Percentiles rank a stretch among this genome's conserved stretches.
Conservation (phyloP, 106 monocot genomes). For the Dendrobium catenatum region DNA sequence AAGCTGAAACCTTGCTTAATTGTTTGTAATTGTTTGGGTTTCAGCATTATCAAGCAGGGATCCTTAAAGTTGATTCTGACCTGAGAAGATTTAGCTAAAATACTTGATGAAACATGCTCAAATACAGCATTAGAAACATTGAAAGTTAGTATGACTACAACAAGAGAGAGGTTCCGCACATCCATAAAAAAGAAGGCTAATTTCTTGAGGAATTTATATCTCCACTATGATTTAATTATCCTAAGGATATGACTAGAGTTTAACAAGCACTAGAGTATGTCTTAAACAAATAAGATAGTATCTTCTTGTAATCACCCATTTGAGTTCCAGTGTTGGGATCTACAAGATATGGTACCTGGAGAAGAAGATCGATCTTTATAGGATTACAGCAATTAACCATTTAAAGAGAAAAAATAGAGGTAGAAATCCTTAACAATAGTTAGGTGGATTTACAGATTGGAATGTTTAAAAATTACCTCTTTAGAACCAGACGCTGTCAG, state of each 20-base stretch:
- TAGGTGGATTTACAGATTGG: background rate
- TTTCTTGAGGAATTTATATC: background rate
- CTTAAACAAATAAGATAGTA: constrained; percentile 59
- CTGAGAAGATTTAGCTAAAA: no score
- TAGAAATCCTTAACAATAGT: background rate
- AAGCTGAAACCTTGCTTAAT: no score
- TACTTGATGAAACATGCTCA: no score
- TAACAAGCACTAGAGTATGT: constrained; percentile 27
- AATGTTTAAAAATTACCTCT: constrained; percentile 30
- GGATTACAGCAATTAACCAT: no score
- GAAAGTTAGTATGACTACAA: no score
- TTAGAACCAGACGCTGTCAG: constrained; percentile 46
- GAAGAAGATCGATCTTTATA: background rate
- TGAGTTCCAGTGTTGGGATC: constrained; percentile 61
- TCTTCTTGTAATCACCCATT: constrained; percentile 63
- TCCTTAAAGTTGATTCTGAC: no score
- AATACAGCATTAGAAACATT: no score
- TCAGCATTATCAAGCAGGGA: no score
- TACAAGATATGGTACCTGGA: constrained; percentile 74
- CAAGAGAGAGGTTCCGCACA: background rate
- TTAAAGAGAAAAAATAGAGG: background rate
- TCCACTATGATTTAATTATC: background rate
- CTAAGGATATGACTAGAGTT: background rate
- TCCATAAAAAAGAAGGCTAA: background rate
- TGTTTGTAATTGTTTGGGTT: no score